Evolutionary conservation across 257 asterid species (phyloP).

Genomic region (Gentiana macrophylla): DNA sequence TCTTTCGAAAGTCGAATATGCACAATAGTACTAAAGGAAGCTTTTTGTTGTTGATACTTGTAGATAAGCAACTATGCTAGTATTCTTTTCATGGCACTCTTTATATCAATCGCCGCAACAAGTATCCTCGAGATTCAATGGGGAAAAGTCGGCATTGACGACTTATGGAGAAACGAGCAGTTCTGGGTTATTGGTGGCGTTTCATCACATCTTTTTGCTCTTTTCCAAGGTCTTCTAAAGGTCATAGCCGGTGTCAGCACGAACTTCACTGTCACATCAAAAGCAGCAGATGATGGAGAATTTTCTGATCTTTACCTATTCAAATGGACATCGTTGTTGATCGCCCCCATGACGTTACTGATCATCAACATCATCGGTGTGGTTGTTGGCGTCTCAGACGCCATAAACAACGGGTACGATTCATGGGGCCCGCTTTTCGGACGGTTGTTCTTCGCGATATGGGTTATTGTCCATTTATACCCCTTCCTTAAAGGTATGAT

Average conservation of each 20-base stretch:
- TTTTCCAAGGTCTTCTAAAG: conserved; percentile 89
- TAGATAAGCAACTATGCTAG: conserved; percentile 98
- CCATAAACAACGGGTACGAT: conserved; percentile 83
- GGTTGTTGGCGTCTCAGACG: conserved; percentile 71
- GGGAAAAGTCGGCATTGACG: conserved; percentile 87
- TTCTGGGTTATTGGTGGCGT: conserved; percentile 97
- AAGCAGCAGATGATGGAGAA: conserved; percentile 91
- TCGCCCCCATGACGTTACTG: conserved; percentile 83
- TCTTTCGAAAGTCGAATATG: no score
- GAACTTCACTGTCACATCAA: conserved; percentile 88
- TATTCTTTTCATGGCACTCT: conserved; percentile 63
- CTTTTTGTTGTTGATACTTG: not conserved
- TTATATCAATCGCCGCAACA: conserved; percentile 74
- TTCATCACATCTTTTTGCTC: conserved; percentile 83
- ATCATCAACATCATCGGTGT: conserved; percentile 84
- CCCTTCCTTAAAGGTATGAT: conserved; percentile 97
- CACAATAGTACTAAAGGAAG: not conserved
- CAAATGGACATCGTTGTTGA: conserved; percentile 87
- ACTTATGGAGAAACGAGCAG: conserved; percentile 97
- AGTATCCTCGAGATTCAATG: conserved; percentile 84
- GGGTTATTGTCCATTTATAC: conserved; percentile 91
- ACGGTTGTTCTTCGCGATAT: conserved; percentile 79
- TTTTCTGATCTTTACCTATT: conserved; percentile 82
- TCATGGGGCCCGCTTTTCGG: conserved; percentile 98
- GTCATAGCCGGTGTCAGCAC: conserved; percentile 88